Evolutionary conservation across 352 stramenopile genomes (phyloP), one percentile per base, ranked within the genome.

Genomic region (Hyaloperonospora brassicae): DNA sequence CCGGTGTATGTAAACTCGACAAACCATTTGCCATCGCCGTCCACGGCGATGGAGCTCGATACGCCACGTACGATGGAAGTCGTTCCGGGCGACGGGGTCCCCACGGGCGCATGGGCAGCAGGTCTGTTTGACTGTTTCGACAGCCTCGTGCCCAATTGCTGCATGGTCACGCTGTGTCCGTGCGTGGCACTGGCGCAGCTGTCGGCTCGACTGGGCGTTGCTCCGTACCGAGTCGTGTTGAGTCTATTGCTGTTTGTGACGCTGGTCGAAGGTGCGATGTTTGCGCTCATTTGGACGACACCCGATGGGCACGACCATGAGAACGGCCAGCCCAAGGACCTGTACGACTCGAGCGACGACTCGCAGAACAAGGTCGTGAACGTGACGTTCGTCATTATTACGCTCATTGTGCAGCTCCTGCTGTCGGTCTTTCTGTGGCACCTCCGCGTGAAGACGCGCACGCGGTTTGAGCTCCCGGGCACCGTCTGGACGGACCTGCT

Each of bases 121-220:
- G 60, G 27, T 6, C 45, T 64, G 35, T 70, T 52, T 46, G 66
- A 55, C 27, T 82, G 72, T 59, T 73, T 68, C 48, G 63, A 62
- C n/a, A 36, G 70, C 55, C 68, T 56, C 31, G 65, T 76, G 40
- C 71, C 71, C n/a, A 80, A 77, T 42, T 77, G 62, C 59, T 67
- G 44, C 65, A 80, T 80, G 71, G 50, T 61, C 34, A 67, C 55
- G 3, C 69, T 68, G 24, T 75, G 64, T 21, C 71, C 71, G 1
- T 78, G 71, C 41, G 59, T 79, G 14, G 70, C 66, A 0, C 46
- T 66, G 8, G 66, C 70, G 22, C 70, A 79, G 56, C 66, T 75
- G 36, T 59, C 65, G 7, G 36, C 66, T 45, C 61, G 64, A 6
- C 39, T 79, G 36, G 66, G 59, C 21, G 57, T 76, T 47, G 50